Percentiles rank a stretch among this genome's conserved stretches.
phyloP scores from a whole-genome alignment of 257 asterid species.

The Penstemon newberryi region DNA sequence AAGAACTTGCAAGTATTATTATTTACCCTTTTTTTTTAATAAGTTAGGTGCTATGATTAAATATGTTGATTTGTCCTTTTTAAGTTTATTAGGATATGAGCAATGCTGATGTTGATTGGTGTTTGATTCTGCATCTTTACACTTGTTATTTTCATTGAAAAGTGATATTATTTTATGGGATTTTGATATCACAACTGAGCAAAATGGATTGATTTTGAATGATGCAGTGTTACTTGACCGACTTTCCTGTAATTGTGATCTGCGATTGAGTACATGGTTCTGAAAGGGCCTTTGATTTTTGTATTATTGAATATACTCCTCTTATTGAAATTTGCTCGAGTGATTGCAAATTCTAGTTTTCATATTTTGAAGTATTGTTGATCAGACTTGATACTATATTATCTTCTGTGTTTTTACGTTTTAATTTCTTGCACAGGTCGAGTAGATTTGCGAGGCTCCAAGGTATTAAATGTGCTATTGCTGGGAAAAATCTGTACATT shows the following conservation, averaged over 20 bases:
- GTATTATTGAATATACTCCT: neutral
- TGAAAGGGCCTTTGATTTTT: neutral
- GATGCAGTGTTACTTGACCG: neutral
- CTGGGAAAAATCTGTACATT: slow-evolving; percentile 75
- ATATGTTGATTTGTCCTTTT: neutral
- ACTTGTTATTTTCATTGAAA: slow-evolving; percentile 3
- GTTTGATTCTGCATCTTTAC: slow-evolving; percentile 20
- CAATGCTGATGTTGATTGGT: slow-evolving; percentile 31
- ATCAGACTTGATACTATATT: slow-evolving; percentile 5
- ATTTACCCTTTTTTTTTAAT: neutral
- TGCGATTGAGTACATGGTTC: neutral
- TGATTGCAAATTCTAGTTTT: too few species aligned
- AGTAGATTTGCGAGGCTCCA: slow-evolving; percentile 89
- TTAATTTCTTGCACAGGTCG: slow-evolving; percentile 48
- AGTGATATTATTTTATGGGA: neutral
- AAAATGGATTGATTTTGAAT: neutral
- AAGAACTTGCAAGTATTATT: slow-evolving; percentile 14
- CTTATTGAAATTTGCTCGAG: slow-evolving; percentile 5
- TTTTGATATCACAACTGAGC: neutral
- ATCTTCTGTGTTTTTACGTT: neutral
- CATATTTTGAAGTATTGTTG: neutral
- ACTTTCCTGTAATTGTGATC: neutral
- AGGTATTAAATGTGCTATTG: slow-evolving; percentile 59
- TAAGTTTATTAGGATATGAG: slow-evolving; percentile 13
- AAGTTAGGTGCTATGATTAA: neutral